These are phyloP conservation scores for Cenchrus fungigraminus DNA, from an alignment of 176 grass and related monocot genomes.

Conservation along the genomic window DNA sequence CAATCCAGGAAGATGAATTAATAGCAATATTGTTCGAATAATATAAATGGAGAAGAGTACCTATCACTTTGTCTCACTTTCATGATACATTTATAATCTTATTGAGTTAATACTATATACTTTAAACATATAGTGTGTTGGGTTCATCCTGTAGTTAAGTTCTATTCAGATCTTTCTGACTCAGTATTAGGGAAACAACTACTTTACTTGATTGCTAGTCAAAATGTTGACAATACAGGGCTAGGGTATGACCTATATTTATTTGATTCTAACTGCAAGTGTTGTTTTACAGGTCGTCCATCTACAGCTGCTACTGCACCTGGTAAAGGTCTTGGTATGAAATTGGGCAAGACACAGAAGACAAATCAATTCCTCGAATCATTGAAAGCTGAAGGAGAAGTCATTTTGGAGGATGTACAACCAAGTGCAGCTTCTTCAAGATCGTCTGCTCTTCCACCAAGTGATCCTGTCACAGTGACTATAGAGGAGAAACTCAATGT, in stretches of 20 bases:
- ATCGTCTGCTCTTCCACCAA: slow-evolving; percentile 50
- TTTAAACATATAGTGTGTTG: too few species aligned
- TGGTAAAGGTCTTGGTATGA: slow-evolving; percentile 86
- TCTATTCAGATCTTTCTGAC: slow-evolving; percentile 5
- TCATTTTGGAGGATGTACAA: slow-evolving; percentile 86
- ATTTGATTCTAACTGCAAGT: slow-evolving; percentile 26
- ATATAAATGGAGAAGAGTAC: too few species aligned
- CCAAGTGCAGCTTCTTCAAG: slow-evolving; percentile 49
- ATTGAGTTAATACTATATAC: too few species aligned
- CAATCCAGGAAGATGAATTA: too few species aligned
- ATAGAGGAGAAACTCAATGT: slow-evolving; percentile 87
- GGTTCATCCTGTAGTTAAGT: too few species aligned
- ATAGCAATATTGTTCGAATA: too few species aligned
- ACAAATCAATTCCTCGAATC: slow-evolving; percentile 90
- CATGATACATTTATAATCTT: too few species aligned
- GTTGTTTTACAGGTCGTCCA: slow-evolving; percentile 54
- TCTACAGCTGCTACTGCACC: slow-evolving; percentile 64
- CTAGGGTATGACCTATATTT: neutral
- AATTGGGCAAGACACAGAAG: slow-evolving; percentile 78
- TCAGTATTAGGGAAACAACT: neutral
- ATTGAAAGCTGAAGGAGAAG: slow-evolving; percentile 89
- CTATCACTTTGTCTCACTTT: too few species aligned
- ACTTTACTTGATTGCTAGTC: neutral
- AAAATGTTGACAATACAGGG: slow-evolving; percentile 17
- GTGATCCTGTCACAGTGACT: slow-evolving; percentile 77